Base-by-base conservation (phyloP, 2,329 filamentous ascomycete genomes). In the Mycosphaerella arachidis region DNA sequence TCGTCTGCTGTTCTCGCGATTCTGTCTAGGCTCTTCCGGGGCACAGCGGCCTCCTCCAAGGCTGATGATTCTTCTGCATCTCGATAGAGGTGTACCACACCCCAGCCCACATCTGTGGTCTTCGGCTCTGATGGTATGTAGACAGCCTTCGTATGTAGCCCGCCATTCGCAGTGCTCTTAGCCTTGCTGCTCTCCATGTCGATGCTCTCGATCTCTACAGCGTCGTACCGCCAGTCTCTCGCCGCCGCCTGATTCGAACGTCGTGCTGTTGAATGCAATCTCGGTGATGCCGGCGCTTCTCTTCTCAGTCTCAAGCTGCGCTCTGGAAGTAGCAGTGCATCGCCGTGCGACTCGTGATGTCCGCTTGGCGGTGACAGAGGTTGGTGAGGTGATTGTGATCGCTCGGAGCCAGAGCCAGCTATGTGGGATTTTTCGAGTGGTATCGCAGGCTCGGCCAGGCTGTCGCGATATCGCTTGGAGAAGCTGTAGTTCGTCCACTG, bases 1-100 rank as follows among this genome's bases (percentile, higher is more conserved):
- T 58, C 60, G 8, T 59, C 57, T 12, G 40, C 56, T 8, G 40
- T 62, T 10, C 57, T 57, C 1, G 54, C 68, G 4, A 43, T 31
- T 7, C 48, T 43, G n/a, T 46, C 72, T 71, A 46, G 69, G 65
- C 48, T 72, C 68, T 53, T 68, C 3, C 75, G 75, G 53, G 76
- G 63, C 50, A 74, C 70, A 29, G 73, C 67, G 12, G 75, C 72
- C 56, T 82, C 78, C 58, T 84, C 79, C 12, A 91, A 76, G 12
- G 79, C 83, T 1, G 84, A 79, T 0, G 87, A 88, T 73, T 95
- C 90, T 60, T 91, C 85, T 1, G 84, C 84, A 74, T 97, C 93
- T 9, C 92, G 85, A 73, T 97, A 99, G 30, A 99, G 83, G 73
- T 97, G 94, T 1, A 99, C 92, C 13, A 97, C 86, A 1, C 94